These are phyloP conservation scores for Mycosarcoma maydis DNA, from an alignment of 1,284 basidiomycete species.

Conservation along the genomic window DNA sequence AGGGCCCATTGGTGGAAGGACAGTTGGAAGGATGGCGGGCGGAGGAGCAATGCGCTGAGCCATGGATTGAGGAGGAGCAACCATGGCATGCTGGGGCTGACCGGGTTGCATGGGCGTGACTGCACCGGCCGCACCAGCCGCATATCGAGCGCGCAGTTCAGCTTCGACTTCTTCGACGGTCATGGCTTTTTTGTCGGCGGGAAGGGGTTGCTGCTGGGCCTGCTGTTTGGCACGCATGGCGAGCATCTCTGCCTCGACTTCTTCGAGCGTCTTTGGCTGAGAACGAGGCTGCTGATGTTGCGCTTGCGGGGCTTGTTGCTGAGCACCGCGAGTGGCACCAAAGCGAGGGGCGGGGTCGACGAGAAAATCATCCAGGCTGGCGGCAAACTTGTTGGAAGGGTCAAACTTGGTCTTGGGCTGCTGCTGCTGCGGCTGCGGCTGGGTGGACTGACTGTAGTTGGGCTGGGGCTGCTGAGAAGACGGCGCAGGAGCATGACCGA, in stretches of 20 bases:
- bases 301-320: constrained; percentile 23
- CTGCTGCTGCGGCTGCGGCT: constrained; percentile 21
- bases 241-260: constrained; percentile 68
- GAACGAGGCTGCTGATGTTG: constrained; percentile 30
- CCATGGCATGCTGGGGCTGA: not conserved
- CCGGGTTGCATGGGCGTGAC: not conserved
- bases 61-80: not conserved
- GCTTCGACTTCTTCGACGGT: constrained; percentile 94
- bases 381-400: constrained; percentile 53
- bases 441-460: constrained; percentile 7
- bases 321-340: constrained; percentile 37
- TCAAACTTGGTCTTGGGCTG: constrained; percentile 41
- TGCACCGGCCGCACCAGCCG: constrained; percentile 2
- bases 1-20: constrained; percentile 25
- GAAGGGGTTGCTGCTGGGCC: constrained; percentile 43
- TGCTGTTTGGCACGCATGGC: constrained; percentile 44
- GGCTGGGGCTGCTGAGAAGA: constrained; percentile 21
- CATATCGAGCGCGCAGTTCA: constrained; percentile 71
- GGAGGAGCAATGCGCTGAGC: constrained; percentile 8
- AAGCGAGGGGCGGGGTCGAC: constrained; percentile 47
- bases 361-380: constrained; percentile 66
- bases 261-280: constrained; percentile 64
- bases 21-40: constrained; percentile 6
- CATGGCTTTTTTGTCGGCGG: constrained; percentile 70
- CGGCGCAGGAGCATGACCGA: constrained; percentile 69